These are phyloP conservation scores for Albugo candida DNA, from an alignment of 352 stramenopile genomes.

Conservation along the genomic window DNA sequence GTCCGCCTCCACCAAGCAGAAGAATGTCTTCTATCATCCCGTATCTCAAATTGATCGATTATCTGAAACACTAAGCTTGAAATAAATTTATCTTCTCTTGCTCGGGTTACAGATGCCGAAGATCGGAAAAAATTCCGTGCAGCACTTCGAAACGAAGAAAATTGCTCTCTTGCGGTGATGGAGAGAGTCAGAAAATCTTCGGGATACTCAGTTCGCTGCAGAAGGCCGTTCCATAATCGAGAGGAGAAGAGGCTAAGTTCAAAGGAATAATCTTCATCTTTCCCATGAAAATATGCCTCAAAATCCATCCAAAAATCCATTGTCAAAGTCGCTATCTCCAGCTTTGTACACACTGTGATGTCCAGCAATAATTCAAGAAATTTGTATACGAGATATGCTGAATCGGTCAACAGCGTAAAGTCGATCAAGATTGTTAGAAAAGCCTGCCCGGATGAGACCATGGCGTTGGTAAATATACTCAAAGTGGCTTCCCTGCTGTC, in stretches of 20 bases:
- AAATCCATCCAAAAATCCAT: conserved; percentile 77
- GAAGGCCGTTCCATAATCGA: conserved; percentile 37
- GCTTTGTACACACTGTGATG: conserved; percentile 40
- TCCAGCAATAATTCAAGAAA: conserved; percentile 49
- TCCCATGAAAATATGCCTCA: conserved; percentile 46
- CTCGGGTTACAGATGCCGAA: conserved; percentile 40
- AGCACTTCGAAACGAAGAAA: conserved; percentile 45
- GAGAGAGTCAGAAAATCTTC: conserved; percentile 28
- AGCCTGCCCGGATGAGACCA: conserved; percentile 37
- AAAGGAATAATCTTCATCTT: conserved; percentile 44
- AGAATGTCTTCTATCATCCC: background rate
- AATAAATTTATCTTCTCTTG: conserved; percentile 61
- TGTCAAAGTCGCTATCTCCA: conserved; percentile 53
- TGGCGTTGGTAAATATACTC: conserved; percentile 27
- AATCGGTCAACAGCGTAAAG: conserved; percentile 32
- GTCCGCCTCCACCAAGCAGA: conserved; percentile 37
- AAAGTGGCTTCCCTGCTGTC: conserved; percentile 15
- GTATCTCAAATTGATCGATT: conserved; percentile 43
- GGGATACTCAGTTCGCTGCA: conserved; percentile 50
- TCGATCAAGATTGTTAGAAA: conserved; percentile 73
- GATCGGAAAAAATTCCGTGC: conserved; percentile 55
- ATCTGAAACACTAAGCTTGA: conserved; percentile 52
- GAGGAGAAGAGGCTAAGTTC: conserved; percentile 57
- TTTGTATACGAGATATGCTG: conserved; percentile 47
- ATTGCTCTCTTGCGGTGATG: conserved; percentile 31